Evolutionary conservation across 768 basidiomycete species (phyloP), one percentile per base, ranked within the genome.

Genomic region (Leccinum obscurum): DNA sequence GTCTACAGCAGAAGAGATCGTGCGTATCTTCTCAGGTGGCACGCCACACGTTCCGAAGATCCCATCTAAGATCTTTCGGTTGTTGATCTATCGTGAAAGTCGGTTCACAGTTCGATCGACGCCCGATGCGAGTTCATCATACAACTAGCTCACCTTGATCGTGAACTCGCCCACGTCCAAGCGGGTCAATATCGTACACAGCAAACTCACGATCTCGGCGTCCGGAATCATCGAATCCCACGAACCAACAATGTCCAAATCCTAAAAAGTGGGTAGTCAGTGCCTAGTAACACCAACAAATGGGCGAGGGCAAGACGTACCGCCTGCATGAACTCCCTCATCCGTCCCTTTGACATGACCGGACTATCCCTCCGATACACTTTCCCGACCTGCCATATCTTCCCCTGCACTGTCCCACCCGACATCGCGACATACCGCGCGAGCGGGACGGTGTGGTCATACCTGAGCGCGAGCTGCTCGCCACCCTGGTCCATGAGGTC

Each of bases 201-300:
- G 67, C 60, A 98, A 73, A 63, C 87, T 87, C 62, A 98, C 81
- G 28, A 97, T 73, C 72, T 99, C 97, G 1, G 93, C 92, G 70
- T 98, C 97, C 9, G 97, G 92, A 57, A 99, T 92, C 97, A 99
- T 99, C 4, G 93, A 77, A 73, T 99, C 97, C 88, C 92, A 98
- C 8, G 74, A 69, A 9, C 97, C 97, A 32, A 90, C 85, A 55
- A 98, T 94, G 73, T 98, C 97, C 68, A 98, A 91, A 74, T 99
- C 96, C 95, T 96, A 41, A 13, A 15, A 20, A 46, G 20, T 51
- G 9, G 58, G 3, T 39, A 1, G 20, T 57, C 50, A 52, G n/a
- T n/a, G n/a, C n/a, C n/a, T n/a, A n/a, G n/a, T 14, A 6, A 0
- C 35, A 39, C 3, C 3, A 11, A 15, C 34, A 28, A 44, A 58